phyloP scores from a whole-genome alignment of 257 asterid genomes.

The Rubia yunnanensis region DNA sequence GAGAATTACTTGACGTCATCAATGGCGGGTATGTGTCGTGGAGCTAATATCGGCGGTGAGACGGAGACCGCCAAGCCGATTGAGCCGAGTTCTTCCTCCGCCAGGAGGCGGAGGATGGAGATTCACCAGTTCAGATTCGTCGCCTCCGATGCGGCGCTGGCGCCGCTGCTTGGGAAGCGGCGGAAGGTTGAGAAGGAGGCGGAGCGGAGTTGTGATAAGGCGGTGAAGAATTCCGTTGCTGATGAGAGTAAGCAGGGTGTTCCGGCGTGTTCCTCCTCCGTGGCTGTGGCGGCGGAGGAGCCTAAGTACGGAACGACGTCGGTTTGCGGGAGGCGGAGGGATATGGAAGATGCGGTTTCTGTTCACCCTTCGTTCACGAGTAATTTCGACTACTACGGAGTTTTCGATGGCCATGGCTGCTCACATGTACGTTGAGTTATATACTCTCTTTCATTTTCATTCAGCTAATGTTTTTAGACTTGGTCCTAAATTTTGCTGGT shows the following conservation, averaged over 20 bases:
- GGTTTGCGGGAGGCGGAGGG: conserved; percentile 80
- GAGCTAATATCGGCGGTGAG: conserved; percentile 51
- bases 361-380: conserved; percentile 39
- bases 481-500: background rate
- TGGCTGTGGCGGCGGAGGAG: conserved; percentile 6
- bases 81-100: conserved; percentile 52
- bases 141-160: conserved; percentile 49
- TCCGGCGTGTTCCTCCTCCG: background rate
- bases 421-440: conserved; percentile 51
- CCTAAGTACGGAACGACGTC: conserved; percentile 66
- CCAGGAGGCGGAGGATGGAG: conserved; percentile 64
- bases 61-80: conserved; percentile 54
- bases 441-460: background rate
- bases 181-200: conserved; percentile 41
- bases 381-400: conserved; percentile 62
- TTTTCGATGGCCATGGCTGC: conserved; percentile 98
- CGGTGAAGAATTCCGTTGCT: background rate
- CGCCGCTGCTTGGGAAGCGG: conserved; percentile 29
- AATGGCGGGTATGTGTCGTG: conserved; percentile 78
- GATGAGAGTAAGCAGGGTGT: background rate
- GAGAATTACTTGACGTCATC: background rate
- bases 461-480: background rate
- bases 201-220: background rate
- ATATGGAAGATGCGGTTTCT: conserved; percentile 89
- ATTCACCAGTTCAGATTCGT: conserved; percentile 60